Conservation (phyloP, 2,329 filamentous ascomycete species). For the Colletotrichum echinochloae region DNA sequence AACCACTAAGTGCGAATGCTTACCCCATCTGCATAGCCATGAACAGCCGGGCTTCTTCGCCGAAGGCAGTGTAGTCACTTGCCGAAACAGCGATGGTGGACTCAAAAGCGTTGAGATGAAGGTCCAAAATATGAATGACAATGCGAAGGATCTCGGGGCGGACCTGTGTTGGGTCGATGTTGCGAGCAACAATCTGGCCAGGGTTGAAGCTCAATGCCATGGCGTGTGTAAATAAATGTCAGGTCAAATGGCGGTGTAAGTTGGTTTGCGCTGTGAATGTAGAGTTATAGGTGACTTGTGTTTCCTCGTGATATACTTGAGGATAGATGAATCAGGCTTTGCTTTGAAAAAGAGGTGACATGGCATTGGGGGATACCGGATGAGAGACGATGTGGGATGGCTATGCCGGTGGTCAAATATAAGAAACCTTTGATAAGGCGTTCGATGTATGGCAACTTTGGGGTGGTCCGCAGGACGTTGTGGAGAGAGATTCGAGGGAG, state of each 20-base stretch:
- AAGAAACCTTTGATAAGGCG: not conserved
- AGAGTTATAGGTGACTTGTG: not conserved
- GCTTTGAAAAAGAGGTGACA: not conserved
- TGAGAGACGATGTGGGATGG: constrained; percentile 1
- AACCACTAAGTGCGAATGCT: not conserved
- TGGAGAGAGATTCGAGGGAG: constrained; percentile 23
- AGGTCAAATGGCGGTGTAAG: constrained; percentile 14
- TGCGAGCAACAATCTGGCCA: constrained; percentile 30
- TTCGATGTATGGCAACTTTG: not conserved
- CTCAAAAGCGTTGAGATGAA: constrained; percentile 35
- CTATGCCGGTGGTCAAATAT: constrained; percentile 21
- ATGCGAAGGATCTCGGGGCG: constrained; percentile 19
- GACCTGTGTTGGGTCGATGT: constrained; percentile 25
- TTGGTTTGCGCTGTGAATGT: not conserved
- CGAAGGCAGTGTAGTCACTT: constrained; percentile 24
- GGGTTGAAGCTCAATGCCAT: constrained; percentile 32
- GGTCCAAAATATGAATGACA: constrained; percentile 28
- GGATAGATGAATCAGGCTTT: not conserved
- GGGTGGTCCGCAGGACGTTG: not conserved
- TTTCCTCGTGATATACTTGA: not conserved
- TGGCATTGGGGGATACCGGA: not conserved
- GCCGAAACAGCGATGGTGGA: constrained; percentile 31
- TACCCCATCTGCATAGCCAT: constrained; percentile 36
- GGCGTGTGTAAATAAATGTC: not conserved
- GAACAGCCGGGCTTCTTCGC: constrained; percentile 32